These are phyloP conservation scores for Aureobasidium vineae DNA, from an alignment of 2,329 filamentous ascomycete genomes.

Conservation along the genomic window DNA sequence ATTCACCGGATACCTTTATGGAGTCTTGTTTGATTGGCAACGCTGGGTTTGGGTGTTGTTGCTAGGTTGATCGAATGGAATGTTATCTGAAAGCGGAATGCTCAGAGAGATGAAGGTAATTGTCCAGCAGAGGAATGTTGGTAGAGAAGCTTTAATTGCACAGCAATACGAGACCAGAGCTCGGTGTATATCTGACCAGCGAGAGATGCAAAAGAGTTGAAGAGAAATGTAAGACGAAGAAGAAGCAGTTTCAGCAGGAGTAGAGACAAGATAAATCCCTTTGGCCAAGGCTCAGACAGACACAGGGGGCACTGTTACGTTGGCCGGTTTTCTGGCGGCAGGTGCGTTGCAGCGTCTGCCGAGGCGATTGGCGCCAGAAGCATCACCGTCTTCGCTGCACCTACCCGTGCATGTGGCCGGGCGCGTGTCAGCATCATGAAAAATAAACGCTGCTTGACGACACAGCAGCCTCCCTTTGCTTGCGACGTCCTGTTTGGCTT, in stretches of 20 bases:
- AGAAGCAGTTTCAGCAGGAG: constrained; percentile 7
- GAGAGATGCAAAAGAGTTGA: constrained; percentile 12
- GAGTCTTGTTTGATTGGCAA: constrained; percentile 9
- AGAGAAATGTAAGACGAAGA: background rate
- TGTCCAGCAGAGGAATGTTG: constrained; percentile 25
- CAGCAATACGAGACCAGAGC: constrained; percentile 25
- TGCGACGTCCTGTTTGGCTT: constrained; percentile 7
- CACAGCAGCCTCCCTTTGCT: constrained; percentile 11
- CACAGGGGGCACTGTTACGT: constrained; percentile 15
- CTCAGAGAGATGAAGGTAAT: constrained; percentile 25
- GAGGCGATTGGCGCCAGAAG: constrained; percentile 21
- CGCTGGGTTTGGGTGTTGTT: constrained; percentile 14
- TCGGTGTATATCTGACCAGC: constrained; percentile 14
- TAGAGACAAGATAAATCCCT: constrained; percentile 5
- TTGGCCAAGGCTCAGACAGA: constrained; percentile 13
- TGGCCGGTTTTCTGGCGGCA: background rate
- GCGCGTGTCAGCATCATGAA: constrained; percentile 22
- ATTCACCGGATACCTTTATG: constrained; percentile 10
- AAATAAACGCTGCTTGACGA: constrained; percentile 17
- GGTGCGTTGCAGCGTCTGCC: constrained; percentile 23
- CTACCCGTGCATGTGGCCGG: constrained; percentile 23
- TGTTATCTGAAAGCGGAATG: constrained; percentile 25
- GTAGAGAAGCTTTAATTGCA: constrained; percentile 20
- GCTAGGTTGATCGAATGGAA: constrained; percentile 11
- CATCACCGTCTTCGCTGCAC: constrained; percentile 19